Evolutionary conservation across 139 green algal genomes (phyloP), one percentile per base, ranked within the genome.

Genomic region (Spirogloea muscicola): DNA sequence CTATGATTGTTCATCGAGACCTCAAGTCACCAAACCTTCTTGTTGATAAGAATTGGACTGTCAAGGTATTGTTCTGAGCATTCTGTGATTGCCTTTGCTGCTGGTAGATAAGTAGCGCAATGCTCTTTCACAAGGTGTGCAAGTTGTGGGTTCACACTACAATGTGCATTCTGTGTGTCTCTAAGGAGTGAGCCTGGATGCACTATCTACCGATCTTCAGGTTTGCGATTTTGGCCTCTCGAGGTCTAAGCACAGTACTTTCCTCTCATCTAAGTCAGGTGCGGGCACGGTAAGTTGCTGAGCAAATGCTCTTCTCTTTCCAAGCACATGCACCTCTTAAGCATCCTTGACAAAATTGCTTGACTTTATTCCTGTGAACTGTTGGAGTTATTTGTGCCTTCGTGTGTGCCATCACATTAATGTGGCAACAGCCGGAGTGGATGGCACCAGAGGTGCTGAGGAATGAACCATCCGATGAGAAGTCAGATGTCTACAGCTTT

Each of bases 1-100:
- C 90, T 4, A 81, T 86, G 34, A 87, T 96, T 25, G 84, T 95
- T 10, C 91, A 96, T 58, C 83, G 89, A n/a, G 91, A 96, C 80
- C 84, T 96, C 49, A 90, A 93, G 73, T 82, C 66, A 0, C 87
- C 84, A 31, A 88, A 88, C 57, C 58, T 86, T 49, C 81, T 95
- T 21, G 86, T 93, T 42, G 93, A 96, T 77, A 90, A 91, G 57
- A 88, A 96, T 77, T 91, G 88, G 72, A 91, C 85, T 0, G 83
- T 96, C 59, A 96, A 96, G 82, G 90, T 92, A 49, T 4, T n/a
- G n/a, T n/a, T n/a, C n/a, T n/a, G n/a, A n/a, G n/a, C n/a, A n/a
- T n/a, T n/a, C n/a, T n/a, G n/a, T n/a, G n/a, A 7, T 60, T 60
- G 7, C 9, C 34, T 60, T n/a, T 60, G 7, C 51, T 60, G 13